Evolutionary conservation across 2,329 filamentous ascomycete species (phyloP), one percentile per base, ranked within the genome.

Genomic region (Calonectria ilicicola): DNA sequence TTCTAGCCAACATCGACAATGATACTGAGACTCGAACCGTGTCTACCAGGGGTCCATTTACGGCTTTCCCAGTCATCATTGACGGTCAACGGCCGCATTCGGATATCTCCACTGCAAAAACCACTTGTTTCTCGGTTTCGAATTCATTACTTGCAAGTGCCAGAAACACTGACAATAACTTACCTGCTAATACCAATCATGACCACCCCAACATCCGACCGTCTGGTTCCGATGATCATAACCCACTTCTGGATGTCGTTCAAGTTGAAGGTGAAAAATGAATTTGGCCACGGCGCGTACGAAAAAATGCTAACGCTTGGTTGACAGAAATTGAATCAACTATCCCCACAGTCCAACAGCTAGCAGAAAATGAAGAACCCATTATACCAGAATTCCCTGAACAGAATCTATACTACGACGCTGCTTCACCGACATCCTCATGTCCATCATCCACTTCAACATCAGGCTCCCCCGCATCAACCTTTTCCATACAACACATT

Each of bases 1-100:
- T 72, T 23, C 60, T 72, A 5, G 29, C 62, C 23, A 49, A 32
- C 10, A 69, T 72, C 62, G 70, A 72, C 65, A 69, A 46, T 38
- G 38, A 64, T 17, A 35, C 66, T 6, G 70, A 72, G 26, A n/a
- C 60, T 7, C 49, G 40, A 26, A 9, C 58, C 6, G 23, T 40
- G 8, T 46, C 32, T 2, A 60, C n/a, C 6, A 47, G 66, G 42
- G 70, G 70, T 5, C 70, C 70, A 15, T 72, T 72, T 44, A 65
- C 65, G 10, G 32, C 44, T 6, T 72, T 72, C 32, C 51, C 70
- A 12, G 29, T 26, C n/a, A 62, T 40, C 9, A 67, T 67, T 3
- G 27, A 47, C 35, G 51, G 40, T 15, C 53, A 14, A 21, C 27
- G 10, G 4, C 40, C 44, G 38, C 21, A 2, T 3, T 14, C 23